Percentiles rank a stretch among this genome's conserved stretches.
Conservation (phyloP, 495 filamentous ascomycete genomes). For the Rhypophila decipiens region DNA sequence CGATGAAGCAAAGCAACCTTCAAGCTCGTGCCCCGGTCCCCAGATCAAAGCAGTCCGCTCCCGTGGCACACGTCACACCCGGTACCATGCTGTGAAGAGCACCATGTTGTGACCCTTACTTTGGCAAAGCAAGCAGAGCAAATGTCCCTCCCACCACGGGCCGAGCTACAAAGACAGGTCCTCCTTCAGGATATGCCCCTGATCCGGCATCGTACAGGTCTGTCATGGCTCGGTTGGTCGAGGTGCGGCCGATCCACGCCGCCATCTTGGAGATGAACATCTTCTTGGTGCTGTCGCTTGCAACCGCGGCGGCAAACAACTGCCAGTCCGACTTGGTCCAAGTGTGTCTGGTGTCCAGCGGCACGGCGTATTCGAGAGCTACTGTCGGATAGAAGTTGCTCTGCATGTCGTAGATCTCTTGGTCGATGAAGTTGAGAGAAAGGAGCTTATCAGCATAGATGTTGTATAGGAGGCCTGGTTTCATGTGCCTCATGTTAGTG, state of each 20-base stretch:
- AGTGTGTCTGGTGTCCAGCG: constrained; percentile 75
- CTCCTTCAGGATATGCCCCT: constrained; percentile 48
- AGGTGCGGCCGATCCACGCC: constrained; percentile 70
- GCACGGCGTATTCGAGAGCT: constrained; percentile 66
- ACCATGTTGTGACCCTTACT: too few relatives aligned
- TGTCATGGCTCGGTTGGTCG: constrained; percentile 63
- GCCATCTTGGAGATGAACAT: constrained; percentile 67
- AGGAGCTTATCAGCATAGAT: constrained; percentile 75
- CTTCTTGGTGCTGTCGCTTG: constrained; percentile 48
- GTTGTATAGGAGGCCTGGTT: constrained; percentile 75
- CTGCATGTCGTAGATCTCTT: constrained; percentile 72
- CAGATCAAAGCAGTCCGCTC: too few relatives aligned
- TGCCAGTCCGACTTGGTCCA: constrained; percentile 91
- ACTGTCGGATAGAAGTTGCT: constrained; percentile 73
- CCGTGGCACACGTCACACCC: too few relatives aligned
- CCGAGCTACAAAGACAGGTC: constrained; percentile 64
- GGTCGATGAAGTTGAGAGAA: constrained; percentile 60
- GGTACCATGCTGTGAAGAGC: too few relatives aligned
- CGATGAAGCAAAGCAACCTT: too few relatives aligned
- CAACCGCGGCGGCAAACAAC: constrained; percentile 73
- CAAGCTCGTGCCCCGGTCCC: too few relatives aligned
- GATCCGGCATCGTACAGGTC: constrained; percentile 71
- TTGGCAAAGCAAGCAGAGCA: constrained; percentile 61
- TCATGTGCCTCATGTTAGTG: too few relatives aligned
- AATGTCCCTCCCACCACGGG: constrained; percentile 82